These are phyloP conservation scores for Penicillium angulare DNA, from an alignment of 495 filamentous ascomycete species.

Conservation along the genomic window DNA sequence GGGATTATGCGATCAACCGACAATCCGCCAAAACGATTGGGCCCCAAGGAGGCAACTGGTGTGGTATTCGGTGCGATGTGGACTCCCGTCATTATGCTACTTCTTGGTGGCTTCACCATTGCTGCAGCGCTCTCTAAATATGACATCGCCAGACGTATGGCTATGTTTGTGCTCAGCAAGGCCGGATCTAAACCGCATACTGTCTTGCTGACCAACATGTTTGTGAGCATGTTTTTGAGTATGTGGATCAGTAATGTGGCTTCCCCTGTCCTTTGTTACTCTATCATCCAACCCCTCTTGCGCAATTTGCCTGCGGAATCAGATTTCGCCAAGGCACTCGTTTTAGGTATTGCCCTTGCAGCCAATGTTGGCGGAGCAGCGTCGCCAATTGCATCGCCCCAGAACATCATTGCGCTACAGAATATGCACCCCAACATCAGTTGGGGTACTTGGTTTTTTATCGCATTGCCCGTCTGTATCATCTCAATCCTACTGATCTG, in stretches of 20 bases:
- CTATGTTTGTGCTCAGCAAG: conserved; percentile 95
- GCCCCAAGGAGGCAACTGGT: conserved; percentile 69
- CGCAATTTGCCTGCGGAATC: conserved; percentile 89
- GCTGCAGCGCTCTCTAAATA: conserved; percentile 96
- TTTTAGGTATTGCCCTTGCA: conserved; percentile 92
- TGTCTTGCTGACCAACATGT: conserved; percentile 94
- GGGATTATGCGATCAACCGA: conserved; percentile 76
- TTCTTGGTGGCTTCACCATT: conserved; percentile 94
- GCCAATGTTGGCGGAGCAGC: conserved; percentile 96
- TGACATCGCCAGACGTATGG: conserved; percentile 94
- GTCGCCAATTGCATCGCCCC: conserved; percentile 92
- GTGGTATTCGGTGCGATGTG: conserved; percentile 95
- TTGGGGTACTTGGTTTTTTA: conserved; percentile 97
- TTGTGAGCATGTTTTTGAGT: conserved; percentile 92
- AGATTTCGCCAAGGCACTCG: conserved; percentile 89
- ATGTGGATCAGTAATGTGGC: conserved; percentile 99
- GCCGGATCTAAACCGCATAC: conserved; percentile 85
- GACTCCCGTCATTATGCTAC: conserved; percentile 98
- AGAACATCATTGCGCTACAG: conserved; percentile 94
- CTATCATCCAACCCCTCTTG: conserved; percentile 84
- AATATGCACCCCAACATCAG: conserved; percentile 89
- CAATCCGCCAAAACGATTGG: conserved; percentile 65
- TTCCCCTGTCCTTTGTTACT: conserved; percentile 96
- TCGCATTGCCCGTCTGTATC: conserved; percentile 89
- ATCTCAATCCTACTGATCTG: conserved; percentile 88